Conservation (phyloP, 768 basidiomycete genomes). For the Neoboletus magnificus region DNA sequence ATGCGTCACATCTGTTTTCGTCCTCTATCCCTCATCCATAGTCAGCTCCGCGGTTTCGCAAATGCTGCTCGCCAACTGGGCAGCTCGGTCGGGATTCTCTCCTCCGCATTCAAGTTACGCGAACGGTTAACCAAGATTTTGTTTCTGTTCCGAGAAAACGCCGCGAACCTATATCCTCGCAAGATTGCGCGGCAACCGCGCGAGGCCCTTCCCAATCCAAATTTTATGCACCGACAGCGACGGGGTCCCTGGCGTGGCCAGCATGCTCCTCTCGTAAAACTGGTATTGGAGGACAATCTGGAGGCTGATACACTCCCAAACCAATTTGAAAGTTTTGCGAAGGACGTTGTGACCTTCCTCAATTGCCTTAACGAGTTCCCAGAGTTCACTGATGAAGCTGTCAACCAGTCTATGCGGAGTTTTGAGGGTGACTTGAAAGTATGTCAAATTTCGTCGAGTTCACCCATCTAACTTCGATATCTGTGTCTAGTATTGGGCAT, state of each 20-base stretch:
- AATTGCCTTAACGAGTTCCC: constrained; percentile 55
- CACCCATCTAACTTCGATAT: constrained; percentile 8
- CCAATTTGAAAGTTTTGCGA: constrained; percentile 45
- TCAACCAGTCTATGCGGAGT: constrained; percentile 47
- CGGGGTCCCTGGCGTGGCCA: constrained; percentile 32
- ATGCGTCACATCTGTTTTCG: constrained; percentile 9
- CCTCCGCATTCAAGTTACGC: constrained; percentile 50
- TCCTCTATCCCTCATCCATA: constrained; percentile 10
- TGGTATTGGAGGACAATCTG: constrained; percentile 38
- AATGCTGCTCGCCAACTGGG: constrained; percentile 55
- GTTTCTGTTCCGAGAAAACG: constrained; percentile 52
- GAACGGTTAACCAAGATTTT: constrained; percentile 49
- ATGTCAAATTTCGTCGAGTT: constrained; percentile 8
- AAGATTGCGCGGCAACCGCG: constrained; percentile 40
- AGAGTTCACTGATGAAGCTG: constrained; percentile 51
- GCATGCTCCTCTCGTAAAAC: constrained; percentile 36
- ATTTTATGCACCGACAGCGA: constrained; percentile 33
- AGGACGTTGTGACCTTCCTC: constrained; percentile 50
- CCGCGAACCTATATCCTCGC: constrained; percentile 54
- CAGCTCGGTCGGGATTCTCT: constrained; percentile 54
- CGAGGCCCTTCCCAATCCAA: constrained; percentile 38
- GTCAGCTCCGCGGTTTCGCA: constrained; percentile 49
- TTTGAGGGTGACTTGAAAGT: constrained; percentile 53
- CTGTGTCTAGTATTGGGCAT: constrained; percentile 48
- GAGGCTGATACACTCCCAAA: constrained; percentile 48